Conservation (phyloP, 139 green algal species). For the Diplosphaera chodatii region DNA sequence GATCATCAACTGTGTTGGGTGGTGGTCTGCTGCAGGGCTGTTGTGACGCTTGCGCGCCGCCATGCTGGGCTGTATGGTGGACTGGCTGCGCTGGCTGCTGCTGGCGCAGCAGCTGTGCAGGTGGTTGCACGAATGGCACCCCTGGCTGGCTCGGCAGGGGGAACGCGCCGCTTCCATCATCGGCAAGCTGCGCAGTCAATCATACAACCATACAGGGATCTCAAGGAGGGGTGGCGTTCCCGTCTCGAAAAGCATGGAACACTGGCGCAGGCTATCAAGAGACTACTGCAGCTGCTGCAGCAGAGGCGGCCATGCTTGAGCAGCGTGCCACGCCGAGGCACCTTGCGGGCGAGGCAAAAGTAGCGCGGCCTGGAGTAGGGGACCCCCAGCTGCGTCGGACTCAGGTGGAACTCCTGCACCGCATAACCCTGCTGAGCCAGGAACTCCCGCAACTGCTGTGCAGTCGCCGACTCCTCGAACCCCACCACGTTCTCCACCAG, state of each 20-base stretch:
- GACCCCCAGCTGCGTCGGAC: conserved; percentile 56
- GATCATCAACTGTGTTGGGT: no score
- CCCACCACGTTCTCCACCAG: conserved; percentile 80
- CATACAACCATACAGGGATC: no score
- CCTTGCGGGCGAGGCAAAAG: conserved; percentile 53
- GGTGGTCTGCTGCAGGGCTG: no score
- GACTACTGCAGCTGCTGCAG: no score
- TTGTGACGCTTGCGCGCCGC: no score
- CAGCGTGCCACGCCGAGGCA: no score
- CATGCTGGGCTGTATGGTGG: neutral
- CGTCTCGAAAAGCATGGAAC: no score
- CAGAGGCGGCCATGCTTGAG: no score
- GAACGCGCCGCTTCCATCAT: neutral
- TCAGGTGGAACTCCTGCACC: conserved; percentile 61
- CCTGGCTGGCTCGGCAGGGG: neutral
- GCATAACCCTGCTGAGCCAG: conserved; percentile 24
- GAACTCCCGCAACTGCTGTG: conserved; percentile 9
- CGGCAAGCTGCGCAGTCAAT: neutral
- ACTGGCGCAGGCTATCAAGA: no score
- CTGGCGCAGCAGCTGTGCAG: neutral
- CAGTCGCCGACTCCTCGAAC: conserved; percentile 56
- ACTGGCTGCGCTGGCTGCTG: neutral
- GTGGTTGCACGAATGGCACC: neutral
- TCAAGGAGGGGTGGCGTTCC: no score
- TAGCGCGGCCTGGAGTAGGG: conserved; percentile 72